phyloP scores from a whole-genome alignment of 2,329 filamentous ascomycete genomes.

The Xylariales sp. region DNA sequence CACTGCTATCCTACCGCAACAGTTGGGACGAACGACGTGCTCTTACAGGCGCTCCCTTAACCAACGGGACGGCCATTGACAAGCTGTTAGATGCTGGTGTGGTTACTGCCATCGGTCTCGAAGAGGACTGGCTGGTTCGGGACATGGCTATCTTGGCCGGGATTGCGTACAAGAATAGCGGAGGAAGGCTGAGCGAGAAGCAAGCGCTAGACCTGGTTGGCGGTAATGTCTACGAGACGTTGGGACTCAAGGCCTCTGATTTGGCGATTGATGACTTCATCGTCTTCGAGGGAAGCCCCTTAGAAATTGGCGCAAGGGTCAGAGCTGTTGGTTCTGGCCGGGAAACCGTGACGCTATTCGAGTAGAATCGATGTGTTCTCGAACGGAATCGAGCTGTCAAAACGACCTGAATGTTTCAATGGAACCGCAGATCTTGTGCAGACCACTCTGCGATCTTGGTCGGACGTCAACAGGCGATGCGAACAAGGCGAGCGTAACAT shows the following conservation, averaged over 20 bases:
- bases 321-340: conserved; percentile 46
- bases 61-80: conserved; percentile 60
- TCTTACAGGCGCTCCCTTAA: conserved; percentile 59
- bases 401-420: too few species aligned
- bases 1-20: conserved; percentile 49
- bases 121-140: conserved; percentile 58
- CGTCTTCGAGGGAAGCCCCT: conserved; percentile 57
- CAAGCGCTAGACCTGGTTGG: conserved; percentile 54
- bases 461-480: too few species aligned
- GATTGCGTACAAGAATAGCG: conserved; percentile 52
- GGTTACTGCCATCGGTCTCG: conserved; percentile 50
- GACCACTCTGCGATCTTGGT: too few species aligned
- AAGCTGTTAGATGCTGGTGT: conserved; percentile 55
- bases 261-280: conserved; percentile 46
- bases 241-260: conserved; percentile 40
- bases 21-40: conserved; percentile 59
- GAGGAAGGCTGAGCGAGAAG: conserved; percentile 47
- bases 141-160: conserved; percentile 58
- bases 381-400: too few species aligned
- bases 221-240: conserved; percentile 51
- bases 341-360: conserved; percentile 32
- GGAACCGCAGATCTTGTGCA: too few species aligned
- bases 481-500: too few species aligned
- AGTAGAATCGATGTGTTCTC: too few species aligned
- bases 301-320: conserved; percentile 54